Conservation (phyloP, 108 stramenopile genomes). For the Cyclostephanos invisitatus region DNA sequence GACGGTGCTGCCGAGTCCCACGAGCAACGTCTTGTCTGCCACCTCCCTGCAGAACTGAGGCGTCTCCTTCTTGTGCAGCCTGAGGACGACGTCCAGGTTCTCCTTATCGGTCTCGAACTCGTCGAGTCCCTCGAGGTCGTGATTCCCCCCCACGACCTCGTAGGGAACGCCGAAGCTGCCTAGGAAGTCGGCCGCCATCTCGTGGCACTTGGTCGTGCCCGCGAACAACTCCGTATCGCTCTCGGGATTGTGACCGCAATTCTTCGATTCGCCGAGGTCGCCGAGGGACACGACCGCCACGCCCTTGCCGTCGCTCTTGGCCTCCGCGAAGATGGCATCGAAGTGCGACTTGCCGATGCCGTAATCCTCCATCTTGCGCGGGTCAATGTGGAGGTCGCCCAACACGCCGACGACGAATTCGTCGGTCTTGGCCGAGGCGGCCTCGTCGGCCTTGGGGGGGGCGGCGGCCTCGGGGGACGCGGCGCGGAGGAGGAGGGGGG, state of each 20-base stretch:
- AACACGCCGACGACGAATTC: conserved; percentile 64
- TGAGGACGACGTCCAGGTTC: conserved; percentile 77
- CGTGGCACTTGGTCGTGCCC: conserved; percentile 68
- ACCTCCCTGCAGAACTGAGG: conserved; percentile 81
- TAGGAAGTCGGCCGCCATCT: conserved; percentile 64
- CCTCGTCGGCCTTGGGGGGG: background rate
- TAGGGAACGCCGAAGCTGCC: conserved; percentile 60
- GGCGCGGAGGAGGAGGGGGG: conserved; percentile 9
- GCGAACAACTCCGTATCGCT: conserved; percentile 56
- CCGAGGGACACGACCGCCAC: conserved; percentile 47
- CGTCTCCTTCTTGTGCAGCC: conserved; percentile 62
- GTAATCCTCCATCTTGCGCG: conserved; percentile 80
- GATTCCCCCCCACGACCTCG: conserved; percentile 61
- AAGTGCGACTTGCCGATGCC: conserved; percentile 49
- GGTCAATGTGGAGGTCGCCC: conserved; percentile 88
- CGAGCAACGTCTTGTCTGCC: conserved; percentile 86
- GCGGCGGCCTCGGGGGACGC: background rate
- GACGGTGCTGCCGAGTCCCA: conserved; percentile 80
- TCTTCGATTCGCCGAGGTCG: conserved; percentile 57
- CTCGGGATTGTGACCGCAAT: conserved; percentile 40
- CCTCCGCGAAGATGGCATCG: conserved; percentile 60
- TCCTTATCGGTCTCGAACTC: conserved; percentile 89
- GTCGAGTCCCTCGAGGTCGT: conserved; percentile 93
- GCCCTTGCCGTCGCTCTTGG: conserved; percentile 53
- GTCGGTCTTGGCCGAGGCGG: conserved; percentile 1